phyloP scores from a whole-genome alignment of 2,329 filamentous ascomycete species.

The Aureobasidium namibiae region DNA sequence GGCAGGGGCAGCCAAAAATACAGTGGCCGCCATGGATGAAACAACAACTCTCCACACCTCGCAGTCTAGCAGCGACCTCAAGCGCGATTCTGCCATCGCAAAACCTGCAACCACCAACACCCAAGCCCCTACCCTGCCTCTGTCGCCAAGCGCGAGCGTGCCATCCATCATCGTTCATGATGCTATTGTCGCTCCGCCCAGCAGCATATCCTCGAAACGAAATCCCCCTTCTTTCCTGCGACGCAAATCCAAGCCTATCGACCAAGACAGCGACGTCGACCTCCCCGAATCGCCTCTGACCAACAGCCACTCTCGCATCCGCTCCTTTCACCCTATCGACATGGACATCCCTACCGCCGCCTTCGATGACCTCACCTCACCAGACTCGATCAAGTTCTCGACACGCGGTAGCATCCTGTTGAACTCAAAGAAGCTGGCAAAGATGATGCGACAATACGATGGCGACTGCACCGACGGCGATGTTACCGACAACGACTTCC shows the following conservation, averaged over 20 bases:
- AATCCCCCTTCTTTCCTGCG: constrained; percentile 11
- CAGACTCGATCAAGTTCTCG: constrained; percentile 49
- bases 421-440: constrained; percentile 38
- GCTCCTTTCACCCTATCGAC: constrained; percentile 41
- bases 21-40: constrained; percentile 17
- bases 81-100: constrained; percentile 26
- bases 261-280: constrained; percentile 10
- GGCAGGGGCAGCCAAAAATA: constrained; percentile 1
- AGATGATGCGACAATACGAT: constrained; percentile 22
- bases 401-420: constrained; percentile 53
- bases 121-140: constrained; percentile 18
- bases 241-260: constrained; percentile 13
- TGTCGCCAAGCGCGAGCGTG: constrained; percentile 30
- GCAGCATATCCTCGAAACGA: constrained; percentile 17
- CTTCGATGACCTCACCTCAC: constrained; percentile 42
- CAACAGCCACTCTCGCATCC: constrained; percentile 18
- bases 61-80: constrained; percentile 21
- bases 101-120: background rate
- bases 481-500: constrained; percentile 1
- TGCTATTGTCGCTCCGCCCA: constrained; percentile 20
- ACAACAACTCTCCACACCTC: constrained; percentile 24
- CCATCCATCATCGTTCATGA: constrained; percentile 39
- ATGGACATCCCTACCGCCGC: constrained; percentile 47
- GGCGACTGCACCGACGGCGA: constrained; percentile 10
- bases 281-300: background rate